A percentile compares a stretch with the other conserved stretches of the same genome.
phyloP scores from a whole-genome alignment of 164 flowering plant species.

The Nelumbo lutea region DNA sequence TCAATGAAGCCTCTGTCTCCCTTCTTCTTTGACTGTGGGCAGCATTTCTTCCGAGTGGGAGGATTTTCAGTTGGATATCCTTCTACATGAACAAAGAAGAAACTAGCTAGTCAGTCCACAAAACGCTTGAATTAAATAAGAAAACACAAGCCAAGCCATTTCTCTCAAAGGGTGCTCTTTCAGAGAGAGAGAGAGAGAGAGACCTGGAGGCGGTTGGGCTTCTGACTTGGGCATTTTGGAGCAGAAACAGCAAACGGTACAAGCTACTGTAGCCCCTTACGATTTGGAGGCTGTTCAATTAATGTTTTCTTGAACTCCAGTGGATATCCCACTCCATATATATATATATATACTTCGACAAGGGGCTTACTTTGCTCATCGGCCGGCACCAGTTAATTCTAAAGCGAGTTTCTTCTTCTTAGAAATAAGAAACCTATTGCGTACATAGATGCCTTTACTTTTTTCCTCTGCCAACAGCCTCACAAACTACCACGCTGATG shows the following conservation, averaged over 20 bases:
- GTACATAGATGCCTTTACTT: no score
- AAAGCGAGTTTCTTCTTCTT: no score
- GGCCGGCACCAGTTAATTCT: no score
- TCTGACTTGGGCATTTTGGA: not conserved
- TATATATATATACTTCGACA: no score
- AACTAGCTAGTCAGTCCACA: not conserved
- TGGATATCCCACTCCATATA: not conserved
- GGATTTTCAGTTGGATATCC: slow-evolving; percentile 5
- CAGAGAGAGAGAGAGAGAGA: not conserved
- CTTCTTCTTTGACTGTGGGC: not conserved
- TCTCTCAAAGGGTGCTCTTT: not conserved
- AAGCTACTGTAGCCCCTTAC: no score
- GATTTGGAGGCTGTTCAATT: no score
- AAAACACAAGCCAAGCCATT: not conserved
- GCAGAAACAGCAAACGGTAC: not conserved
- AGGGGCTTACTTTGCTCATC: no score
- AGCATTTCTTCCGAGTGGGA: not conserved
- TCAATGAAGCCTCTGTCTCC: slow-evolving; percentile 2
- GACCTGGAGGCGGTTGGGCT: not conserved
- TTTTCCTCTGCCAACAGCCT: no score
- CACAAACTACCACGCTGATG: no score
- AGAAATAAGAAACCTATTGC: no score
- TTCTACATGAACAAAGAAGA: not conserved
- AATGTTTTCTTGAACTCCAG: not conserved
- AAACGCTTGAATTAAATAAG: not conserved